Conservation (phyloP, 768 basidiomycete genomes). For the Auriculariales sp. region DNA sequence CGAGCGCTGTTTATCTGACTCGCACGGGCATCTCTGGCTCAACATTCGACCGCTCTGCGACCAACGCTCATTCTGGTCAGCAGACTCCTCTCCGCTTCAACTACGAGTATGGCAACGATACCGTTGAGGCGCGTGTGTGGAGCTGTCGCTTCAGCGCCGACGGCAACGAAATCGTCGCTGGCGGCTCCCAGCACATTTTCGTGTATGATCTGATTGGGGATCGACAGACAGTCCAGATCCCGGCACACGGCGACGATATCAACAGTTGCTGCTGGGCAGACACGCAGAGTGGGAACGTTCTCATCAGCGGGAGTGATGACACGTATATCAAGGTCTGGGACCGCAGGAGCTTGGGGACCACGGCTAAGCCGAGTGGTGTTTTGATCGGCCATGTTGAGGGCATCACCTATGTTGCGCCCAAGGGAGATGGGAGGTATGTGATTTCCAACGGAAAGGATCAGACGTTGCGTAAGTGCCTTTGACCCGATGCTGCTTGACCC, state of each 20-base stretch:
- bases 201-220: slow-evolving; percentile 86
- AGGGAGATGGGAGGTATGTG: slow-evolving; percentile 90
- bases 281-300: slow-evolving; percentile 78
- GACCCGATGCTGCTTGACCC: too few relatives aligned
- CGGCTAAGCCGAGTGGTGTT: slow-evolving; percentile 74
- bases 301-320: slow-evolving; percentile 93
- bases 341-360: slow-evolving; percentile 30
- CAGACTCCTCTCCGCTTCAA: slow-evolving; percentile 45
- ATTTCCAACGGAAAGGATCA: slow-evolving; percentile 97
- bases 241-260: slow-evolving; percentile 81
- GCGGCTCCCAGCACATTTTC: slow-evolving; percentile 54
- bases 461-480: slow-evolving; percentile 60
- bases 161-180: slow-evolving; percentile 88
- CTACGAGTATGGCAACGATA: slow-evolving; percentile 19
- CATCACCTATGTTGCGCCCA: slow-evolving; percentile 86
- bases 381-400: slow-evolving; percentile 94
- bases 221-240: slow-evolving; percentile 65
- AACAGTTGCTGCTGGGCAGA: slow-evolving; percentile 97
- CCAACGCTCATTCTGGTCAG: slow-evolving; percentile 40
- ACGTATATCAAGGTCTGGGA: slow-evolving; percentile 91
- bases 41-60: slow-evolving; percentile 61
- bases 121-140: slow-evolving; percentile 63
- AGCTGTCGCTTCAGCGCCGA: slow-evolving; percentile 94
- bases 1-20: slow-evolving; percentile 18
- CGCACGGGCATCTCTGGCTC: slow-evolving; percentile 33